Evolutionary conservation across 2,329 filamentous ascomycete genomes (phyloP).

Genomic region (Tolypocladium ophioglossoides): DNA sequence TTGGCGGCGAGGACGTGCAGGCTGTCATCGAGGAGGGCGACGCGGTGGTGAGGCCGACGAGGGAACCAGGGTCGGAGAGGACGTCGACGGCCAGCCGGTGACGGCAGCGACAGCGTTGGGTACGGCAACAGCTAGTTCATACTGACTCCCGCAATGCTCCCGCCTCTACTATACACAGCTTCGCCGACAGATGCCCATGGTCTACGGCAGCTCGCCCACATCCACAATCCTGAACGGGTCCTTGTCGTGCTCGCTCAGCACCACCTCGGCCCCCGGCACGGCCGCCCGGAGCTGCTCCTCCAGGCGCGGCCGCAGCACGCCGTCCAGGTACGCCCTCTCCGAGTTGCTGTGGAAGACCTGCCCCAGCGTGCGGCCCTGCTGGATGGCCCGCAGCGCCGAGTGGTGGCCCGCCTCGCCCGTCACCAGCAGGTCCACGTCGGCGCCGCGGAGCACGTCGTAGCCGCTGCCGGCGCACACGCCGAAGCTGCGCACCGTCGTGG

Average conservation of each 20-base stretch:
- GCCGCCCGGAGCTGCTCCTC: constrained; percentile 44
- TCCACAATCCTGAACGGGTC: constrained; percentile 80
- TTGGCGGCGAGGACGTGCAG: constrained; percentile 45
- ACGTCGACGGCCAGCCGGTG: constrained; percentile 8
- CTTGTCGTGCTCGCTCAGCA: constrained; percentile 68
- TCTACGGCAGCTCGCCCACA: constrained; percentile 25
- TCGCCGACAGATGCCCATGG: neutral
- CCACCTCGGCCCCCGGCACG: constrained; percentile 44
- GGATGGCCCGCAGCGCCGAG: constrained; percentile 75
- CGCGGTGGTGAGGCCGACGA: constrained; percentile 26
- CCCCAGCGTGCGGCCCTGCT: constrained; percentile 73
- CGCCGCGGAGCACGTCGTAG: constrained; percentile 59
- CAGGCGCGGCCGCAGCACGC: constrained; percentile 59
- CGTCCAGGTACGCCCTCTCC: constrained; percentile 70
- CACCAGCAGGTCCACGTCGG: constrained; percentile 69
- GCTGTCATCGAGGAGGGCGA: constrained; percentile 44
- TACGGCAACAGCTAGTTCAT: neutral
- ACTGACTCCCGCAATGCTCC: neutral
- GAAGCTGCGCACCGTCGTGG: constrained; percentile 49
- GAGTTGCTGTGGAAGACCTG: constrained; percentile 90
- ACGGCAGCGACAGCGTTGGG: neutral
- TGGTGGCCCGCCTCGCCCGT: constrained; percentile 94
- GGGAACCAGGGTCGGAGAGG: constrained; percentile 7
- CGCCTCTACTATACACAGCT: neutral
- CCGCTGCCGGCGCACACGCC: constrained; percentile 89